These are phyloP conservation scores for Eutrema japonicum DNA, from an alignment of 345 rosid genomes.

Conservation along the genomic window DNA sequence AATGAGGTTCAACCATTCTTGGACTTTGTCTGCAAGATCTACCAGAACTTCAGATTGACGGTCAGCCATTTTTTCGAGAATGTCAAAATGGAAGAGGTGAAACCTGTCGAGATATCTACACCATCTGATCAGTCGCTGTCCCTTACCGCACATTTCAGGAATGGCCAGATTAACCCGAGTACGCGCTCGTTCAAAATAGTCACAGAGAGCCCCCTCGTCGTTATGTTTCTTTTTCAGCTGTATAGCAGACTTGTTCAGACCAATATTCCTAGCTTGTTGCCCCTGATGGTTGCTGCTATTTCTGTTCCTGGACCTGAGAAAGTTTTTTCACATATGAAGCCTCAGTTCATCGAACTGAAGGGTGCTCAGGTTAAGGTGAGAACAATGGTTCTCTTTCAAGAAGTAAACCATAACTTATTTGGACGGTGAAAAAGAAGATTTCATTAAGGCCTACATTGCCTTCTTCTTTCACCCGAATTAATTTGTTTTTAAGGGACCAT, in stretches of 20 bases:
- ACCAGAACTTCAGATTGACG: conserved; percentile 83
- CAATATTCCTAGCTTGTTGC: conserved; percentile 88
- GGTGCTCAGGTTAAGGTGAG: conserved; percentile 99
- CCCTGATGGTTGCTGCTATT: conserved; percentile 95
- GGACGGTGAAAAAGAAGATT: background rate
- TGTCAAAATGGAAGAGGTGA: conserved; percentile 51
- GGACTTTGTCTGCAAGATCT: conserved; percentile 91
- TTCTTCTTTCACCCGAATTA: conserved; percentile 27
- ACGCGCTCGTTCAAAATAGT: conserved; percentile 91
- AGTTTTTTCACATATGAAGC: conserved; percentile 78
- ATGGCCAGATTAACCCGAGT: conserved; percentile 86
- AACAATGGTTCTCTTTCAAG: conserved; percentile 18
- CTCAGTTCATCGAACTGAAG: conserved; percentile 85
- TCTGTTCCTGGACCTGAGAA: conserved; percentile 94
- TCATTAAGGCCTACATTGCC: conserved; percentile 10
- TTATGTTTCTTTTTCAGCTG: conserved; percentile 94
- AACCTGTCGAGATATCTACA: conserved; percentile 44
- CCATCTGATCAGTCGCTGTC: conserved; percentile 44
- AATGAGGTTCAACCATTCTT: conserved; percentile 93
- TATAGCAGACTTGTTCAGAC: conserved; percentile 88
- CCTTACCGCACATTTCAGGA: conserved; percentile 40
- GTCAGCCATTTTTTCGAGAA: conserved; percentile 90
- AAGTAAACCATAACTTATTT: conserved; percentile 18
- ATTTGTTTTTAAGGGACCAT: conserved; percentile 3
- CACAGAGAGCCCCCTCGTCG: conserved; percentile 97